These are phyloP conservation scores for Podila clonocystis DNA, from an alignment of 192 early-diverging fungal species.

Conservation along the genomic window DNA sequence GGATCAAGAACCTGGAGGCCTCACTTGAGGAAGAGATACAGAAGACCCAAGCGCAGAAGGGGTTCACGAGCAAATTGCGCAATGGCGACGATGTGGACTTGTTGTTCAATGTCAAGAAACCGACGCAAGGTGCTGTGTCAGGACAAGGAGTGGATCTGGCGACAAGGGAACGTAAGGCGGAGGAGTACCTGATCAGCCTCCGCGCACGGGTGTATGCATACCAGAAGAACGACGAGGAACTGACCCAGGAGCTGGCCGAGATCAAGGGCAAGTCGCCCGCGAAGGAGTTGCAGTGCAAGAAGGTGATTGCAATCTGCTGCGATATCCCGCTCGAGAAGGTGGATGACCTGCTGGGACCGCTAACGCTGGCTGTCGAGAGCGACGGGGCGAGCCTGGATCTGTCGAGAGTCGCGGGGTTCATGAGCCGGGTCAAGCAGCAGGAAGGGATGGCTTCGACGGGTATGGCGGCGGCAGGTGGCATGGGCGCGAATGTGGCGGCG, in stretches of 20 bases:
- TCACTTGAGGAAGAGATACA: slow-evolving; percentile 60
- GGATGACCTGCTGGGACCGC: slow-evolving; percentile 76
- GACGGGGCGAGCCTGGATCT: slow-evolving; percentile 66
- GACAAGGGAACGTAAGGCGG: slow-evolving; percentile 25
- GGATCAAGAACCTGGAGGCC: slow-evolving; percentile 68
- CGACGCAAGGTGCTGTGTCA: not conserved
- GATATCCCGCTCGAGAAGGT: slow-evolving; percentile 81
- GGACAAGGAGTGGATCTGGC: slow-evolving; percentile 2
- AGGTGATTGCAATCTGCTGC: slow-evolving; percentile 88
- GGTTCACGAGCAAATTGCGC: slow-evolving; percentile 20
- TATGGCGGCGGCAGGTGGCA: not conserved
- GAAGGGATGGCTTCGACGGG: slow-evolving; percentile 14
- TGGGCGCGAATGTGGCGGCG: not conserved
- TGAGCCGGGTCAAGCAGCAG: slow-evolving; percentile 54
- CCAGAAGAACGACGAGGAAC: slow-evolving; percentile 50
- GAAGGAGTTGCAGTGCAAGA: slow-evolving; percentile 81
- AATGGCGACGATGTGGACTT: slow-evolving; percentile 28
- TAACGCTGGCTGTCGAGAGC: slow-evolving; percentile 84
- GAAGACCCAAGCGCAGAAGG: slow-evolving; percentile 53
- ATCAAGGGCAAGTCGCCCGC: slow-evolving; percentile 65
- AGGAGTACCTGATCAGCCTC: slow-evolving; percentile 47
- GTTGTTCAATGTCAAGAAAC: slow-evolving; percentile 21
- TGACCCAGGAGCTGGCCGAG: slow-evolving; percentile 67
- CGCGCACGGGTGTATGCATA: slow-evolving; percentile 51
- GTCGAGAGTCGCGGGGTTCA: slow-evolving; percentile 56